Base-by-base conservation (phyloP, 1,284 basidiomycete genomes). In the Rhodotorula glutinis region DNA sequence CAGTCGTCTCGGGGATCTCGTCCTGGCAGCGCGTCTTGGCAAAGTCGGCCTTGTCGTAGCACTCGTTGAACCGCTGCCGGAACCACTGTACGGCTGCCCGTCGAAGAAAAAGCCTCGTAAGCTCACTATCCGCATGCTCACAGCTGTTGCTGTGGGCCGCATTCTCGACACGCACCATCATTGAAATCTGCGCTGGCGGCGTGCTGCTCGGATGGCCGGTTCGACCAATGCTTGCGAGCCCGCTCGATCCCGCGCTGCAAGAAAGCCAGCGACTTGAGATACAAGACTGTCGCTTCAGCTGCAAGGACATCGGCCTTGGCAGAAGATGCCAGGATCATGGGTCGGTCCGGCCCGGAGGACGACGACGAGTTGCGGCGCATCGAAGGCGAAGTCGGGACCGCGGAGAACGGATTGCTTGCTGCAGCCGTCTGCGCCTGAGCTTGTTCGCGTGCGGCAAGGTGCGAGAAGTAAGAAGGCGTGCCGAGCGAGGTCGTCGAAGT, bases 231-330 rank as follows among this genome's bases (percentile, higher is more conserved):
- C 57, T 74, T 71, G 69, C 80, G 77, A 49, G 81, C 80, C 53
- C 77, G 76, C 62, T 92, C 86, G 66, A 95, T 92, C 16, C 92
- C 95, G 77, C 88, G 89, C 79, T 94, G 90, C 65, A 93, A 86
- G 79, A 98, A 97, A 1, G 88, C 86, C 84, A 98, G 88, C 52
- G 95, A 84, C 71, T 93, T 89, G 82, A 97, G 88, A 81, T 97
- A 98, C 61, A 98, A 84, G 51, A 93, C 88, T 47, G 96, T 87
- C 62, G 80, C 93, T 84, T 80, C 92, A 82, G 82, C 89, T 82
- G 79, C 77, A 9, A 79, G 74, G 9, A 77, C 70, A 40, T 81
- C 80, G 3, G 77, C 69, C 62, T 66, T 67, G 29, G 29, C 44
- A 19, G 56, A 47, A 7, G 41, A 33, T 43, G 72, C 73, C 33